Evolutionary conservation across 2,329 filamentous ascomycete species (phyloP), one percentile per base, ranked within the genome.

Genomic region (Calonectria crousiana): DNA sequence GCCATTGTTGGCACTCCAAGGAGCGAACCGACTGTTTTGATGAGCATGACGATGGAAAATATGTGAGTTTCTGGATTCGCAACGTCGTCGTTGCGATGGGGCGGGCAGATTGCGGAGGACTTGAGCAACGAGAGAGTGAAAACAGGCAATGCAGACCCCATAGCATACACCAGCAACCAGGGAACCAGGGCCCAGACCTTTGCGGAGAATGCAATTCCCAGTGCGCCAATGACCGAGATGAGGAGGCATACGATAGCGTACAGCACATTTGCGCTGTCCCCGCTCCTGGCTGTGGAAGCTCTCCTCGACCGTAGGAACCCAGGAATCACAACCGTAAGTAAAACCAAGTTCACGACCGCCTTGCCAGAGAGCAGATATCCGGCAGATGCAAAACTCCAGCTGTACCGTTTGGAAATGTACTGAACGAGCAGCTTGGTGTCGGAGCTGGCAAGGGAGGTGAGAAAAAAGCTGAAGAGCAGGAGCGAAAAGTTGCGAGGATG

Each of bases 41-140:
- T 83, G 76, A 89, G 82, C 87, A 89, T 89, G 18, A 88, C 87
- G n/a, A 89, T 84, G 2, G 88, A 87, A 71, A 89, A 89, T 2
- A 89, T 81, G 36, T 87, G 86, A 6, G 82, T 83, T 34, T 87
- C 85, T 0, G 83, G 78, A 18, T 84, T 82, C 0, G 51, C 71
- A 69, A 49, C 44, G 23, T 72, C 58, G 49, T 68, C 47, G 6
- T 70, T 65, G 1, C 32, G 30, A 10, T 75, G 69, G 0, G 47
- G 58, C 16, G 76, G 69, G 20, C 75, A 82, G 20, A 89, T 81
- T 2, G 82, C 81, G 0, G 85, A 84, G 9, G 88, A 88, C 66
- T 87, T 88, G 32, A 89, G 82, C 64, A 89, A 78, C 4, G 87
- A 88, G 18, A 88, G 80, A 0, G 88, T 89, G 65, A 89, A 89